Percentiles rank a stretch among this genome's conserved stretches.
Evolutionary conservation across 345 rosid genomes (phyloP).

Genomic region (Ceriops decandra): DNA sequence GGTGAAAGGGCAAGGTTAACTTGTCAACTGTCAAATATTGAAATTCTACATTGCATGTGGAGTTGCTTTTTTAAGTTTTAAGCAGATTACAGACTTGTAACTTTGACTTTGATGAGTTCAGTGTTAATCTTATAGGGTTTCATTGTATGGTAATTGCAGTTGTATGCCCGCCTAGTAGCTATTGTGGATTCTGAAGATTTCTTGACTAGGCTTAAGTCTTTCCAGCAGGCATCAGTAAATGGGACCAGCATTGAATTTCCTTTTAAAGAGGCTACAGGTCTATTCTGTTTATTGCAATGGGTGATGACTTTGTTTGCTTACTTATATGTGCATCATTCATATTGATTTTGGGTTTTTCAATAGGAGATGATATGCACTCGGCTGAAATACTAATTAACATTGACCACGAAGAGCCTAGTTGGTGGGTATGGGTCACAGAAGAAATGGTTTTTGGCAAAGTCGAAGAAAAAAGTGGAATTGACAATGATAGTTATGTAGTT

Average conservation of each 20-base stretch:
- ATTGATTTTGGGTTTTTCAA: constrained; percentile 4
- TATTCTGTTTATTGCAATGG: neutral
- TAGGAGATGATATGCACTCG: constrained; percentile 61
- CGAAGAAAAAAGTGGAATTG: constrained; percentile 78
- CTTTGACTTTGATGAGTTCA: neutral
- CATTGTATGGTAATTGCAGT: constrained; percentile 33
- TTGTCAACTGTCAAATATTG: too few species aligned
- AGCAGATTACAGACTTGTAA: neutral
- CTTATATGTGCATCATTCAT: constrained; percentile 1
- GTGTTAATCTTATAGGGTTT: neutral
- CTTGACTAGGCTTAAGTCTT: constrained; percentile 50
- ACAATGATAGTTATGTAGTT: constrained; percentile 68
- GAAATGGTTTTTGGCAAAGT: constrained; percentile 74
- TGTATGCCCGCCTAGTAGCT: constrained; percentile 53
- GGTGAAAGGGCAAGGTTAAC: too few species aligned
- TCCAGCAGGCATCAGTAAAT: constrained; percentile 42
- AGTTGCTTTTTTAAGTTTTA: neutral
- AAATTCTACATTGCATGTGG: neutral
- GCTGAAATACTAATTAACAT: constrained; percentile 67
- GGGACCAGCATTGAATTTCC: constrained; percentile 61
- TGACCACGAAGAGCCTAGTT: constrained; percentile 73
- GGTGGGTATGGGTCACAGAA: constrained; percentile 97
- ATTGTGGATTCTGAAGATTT: constrained; percentile 70
- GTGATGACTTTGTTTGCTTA: neutral
- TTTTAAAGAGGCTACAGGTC: constrained; percentile 85